Evolutionary conservation across 257 asterid genomes (phyloP).

Genomic region (Eucommia ulmoides): DNA sequence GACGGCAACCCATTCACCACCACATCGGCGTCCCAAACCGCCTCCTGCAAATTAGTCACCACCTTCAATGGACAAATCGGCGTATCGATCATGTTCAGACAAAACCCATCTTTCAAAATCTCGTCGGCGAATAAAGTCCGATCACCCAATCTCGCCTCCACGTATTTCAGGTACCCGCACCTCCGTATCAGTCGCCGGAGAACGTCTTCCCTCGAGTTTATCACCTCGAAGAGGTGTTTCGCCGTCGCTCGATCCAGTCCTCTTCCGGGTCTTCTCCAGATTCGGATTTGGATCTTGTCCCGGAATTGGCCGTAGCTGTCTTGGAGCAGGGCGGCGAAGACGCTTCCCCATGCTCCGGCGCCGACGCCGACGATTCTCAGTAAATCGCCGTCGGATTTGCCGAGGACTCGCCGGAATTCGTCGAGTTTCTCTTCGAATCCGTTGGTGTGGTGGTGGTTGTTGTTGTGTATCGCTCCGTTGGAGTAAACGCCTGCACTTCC

Average conservation of each 20-base stretch:
- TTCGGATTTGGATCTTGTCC: constrained; percentile 60
- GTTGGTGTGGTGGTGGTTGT: constrained; percentile 25
- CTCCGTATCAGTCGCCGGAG: constrained; percentile 73
- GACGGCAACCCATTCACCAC: constrained; percentile 87
- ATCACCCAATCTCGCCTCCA: constrained; percentile 83
- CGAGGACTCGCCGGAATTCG: constrained; percentile 42
- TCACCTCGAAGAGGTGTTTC: constrained; percentile 68
- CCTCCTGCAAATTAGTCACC: constrained; percentile 89
- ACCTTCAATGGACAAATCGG: constrained; percentile 88
- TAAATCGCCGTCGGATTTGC: constrained; percentile 53
- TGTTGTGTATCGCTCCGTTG: constrained; percentile 34
- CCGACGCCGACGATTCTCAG: constrained; percentile 74
- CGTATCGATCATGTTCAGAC: constrained; percentile 83
- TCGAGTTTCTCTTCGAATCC: constrained; percentile 59
- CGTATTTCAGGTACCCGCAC: constrained; percentile 78
- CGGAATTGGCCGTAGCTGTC: constrained; percentile 68
- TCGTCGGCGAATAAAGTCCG: constrained; percentile 76
- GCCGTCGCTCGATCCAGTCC: constrained; percentile 64
- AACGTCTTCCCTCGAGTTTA: constrained; percentile 80
- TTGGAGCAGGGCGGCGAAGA: constrained; percentile 74
- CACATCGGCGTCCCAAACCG: constrained; percentile 91
- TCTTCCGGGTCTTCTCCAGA: constrained; percentile 73
- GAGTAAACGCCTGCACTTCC: constrained; percentile 49
- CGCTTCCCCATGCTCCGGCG: constrained; percentile 96
- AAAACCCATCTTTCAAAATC: constrained; percentile 78